Evolutionary conservation across 495 filamentous ascomycete species (phyloP).

Genomic region (Trichocladium uniseriatum): DNA sequence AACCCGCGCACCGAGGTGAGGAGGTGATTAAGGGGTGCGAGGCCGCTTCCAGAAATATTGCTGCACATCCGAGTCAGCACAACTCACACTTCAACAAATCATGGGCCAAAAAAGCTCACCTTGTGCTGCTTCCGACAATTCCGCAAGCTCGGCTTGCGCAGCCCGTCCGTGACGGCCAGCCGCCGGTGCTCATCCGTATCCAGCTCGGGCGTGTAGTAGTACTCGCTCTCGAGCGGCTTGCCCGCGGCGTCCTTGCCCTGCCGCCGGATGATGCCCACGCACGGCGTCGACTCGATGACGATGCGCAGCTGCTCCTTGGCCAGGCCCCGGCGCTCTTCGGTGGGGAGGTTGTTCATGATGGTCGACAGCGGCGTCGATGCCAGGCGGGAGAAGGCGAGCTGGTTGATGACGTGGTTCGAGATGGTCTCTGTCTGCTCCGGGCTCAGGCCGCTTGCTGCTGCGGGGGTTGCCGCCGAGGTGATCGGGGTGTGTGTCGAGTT

Average conservation of each 20-base stretch:
- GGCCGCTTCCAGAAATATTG: conserved; percentile 94
- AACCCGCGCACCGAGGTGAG: neutral
- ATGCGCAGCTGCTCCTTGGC: conserved; percentile 53
- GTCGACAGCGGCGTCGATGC: conserved; percentile 87
- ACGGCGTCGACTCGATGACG: conserved; percentile 62
- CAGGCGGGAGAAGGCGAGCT: conserved; percentile 89
- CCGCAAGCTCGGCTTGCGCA: conserved; percentile 79
- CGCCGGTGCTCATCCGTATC: conserved; percentile 72
- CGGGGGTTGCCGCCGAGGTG: neutral
- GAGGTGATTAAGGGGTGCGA: conserved; percentile 36
- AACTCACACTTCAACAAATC: conserved; percentile 11
- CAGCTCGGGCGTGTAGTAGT: conserved; percentile 91
- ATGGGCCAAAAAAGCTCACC: conserved; percentile 47
- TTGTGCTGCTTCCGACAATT: conserved; percentile 92
- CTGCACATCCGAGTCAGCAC: conserved; percentile 37
- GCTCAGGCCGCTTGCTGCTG: conserved; percentile 17
- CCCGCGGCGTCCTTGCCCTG: conserved; percentile 95
- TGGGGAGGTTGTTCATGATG: conserved; percentile 74
- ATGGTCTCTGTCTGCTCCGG: conserved; percentile 32
- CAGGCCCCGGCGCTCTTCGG: conserved; percentile 48
- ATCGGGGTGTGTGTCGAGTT: conserved; percentile 3
- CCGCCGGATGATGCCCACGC: conserved; percentile 77
- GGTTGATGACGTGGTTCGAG: conserved; percentile 80
- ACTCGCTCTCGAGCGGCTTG: conserved; percentile 88
- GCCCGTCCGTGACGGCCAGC: conserved; percentile 72